Conservation (phyloP, 371 early-diverging fungal genomes). For the Lichtheimia ornata region DNA sequence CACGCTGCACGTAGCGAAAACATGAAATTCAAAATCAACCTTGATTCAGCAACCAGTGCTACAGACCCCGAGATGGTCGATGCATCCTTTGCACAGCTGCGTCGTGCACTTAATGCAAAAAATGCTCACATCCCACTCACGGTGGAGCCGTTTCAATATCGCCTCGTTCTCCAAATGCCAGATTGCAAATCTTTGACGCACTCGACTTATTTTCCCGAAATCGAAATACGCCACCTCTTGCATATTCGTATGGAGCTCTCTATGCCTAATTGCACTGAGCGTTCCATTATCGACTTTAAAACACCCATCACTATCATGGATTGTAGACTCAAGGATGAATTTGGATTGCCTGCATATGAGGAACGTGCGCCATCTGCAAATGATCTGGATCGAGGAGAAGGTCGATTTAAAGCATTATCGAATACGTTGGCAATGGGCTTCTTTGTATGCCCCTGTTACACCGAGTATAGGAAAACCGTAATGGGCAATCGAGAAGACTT, state of each 20-base stretch:
- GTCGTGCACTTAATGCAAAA: conserved; percentile 33
- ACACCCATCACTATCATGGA: conserved; percentile 50
- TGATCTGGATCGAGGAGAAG: conserved; percentile 23
- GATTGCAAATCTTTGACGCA: conserved; percentile 45
- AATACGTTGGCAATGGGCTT: conserved; percentile 30
- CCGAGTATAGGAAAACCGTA: conserved; percentile 40
- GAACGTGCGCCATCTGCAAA: conserved; percentile 22
- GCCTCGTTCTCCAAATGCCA: conserved; percentile 41
- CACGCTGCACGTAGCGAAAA: conserved; percentile 35
- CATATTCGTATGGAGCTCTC: conserved; percentile 42
- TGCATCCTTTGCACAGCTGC: conserved; percentile 24
- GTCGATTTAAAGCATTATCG: conserved; percentile 5
- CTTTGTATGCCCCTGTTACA: conserved; percentile 45
- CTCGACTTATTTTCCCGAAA: conserved; percentile 38
- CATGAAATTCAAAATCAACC: conserved; percentile 36
- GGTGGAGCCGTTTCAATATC: conserved; percentile 36
- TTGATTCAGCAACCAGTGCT: conserved; percentile 28
- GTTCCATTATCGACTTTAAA: conserved; percentile 31
- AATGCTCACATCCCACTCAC: conserved; percentile 45
- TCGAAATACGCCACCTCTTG: conserved; percentile 39
- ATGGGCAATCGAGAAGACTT: conserved; percentile 21
- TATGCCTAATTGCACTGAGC: conserved; percentile 11
- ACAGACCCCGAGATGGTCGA: conserved; percentile 28
- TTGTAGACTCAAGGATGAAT: conserved; percentile 44
- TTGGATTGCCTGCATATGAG: conserved; percentile 42